These are phyloP conservation scores for Eucalyptus pauciflora DNA, from an alignment of 345 rosid species.

Conservation along the genomic window DNA sequence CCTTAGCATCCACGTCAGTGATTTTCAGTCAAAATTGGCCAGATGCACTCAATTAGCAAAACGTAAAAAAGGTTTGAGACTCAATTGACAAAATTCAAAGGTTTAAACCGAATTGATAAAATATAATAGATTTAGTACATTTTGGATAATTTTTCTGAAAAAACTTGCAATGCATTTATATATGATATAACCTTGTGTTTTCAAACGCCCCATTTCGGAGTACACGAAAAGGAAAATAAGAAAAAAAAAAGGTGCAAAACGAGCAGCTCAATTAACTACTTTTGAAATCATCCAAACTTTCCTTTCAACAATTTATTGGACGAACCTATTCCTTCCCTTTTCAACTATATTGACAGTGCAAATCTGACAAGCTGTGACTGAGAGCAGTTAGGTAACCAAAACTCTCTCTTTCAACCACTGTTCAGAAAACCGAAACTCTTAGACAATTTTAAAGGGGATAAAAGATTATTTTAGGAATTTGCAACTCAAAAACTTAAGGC, in stretches of 20 bases:
- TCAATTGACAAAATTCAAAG: too few species aligned
- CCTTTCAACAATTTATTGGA: not conserved
- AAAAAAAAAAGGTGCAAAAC: not conserved
- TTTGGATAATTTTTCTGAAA: too few species aligned
- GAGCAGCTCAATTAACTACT: not conserved
- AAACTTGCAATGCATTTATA: not conserved
- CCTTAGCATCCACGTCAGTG: accelerated
- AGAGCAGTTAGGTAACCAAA: not conserved
- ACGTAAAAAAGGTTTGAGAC: accelerated
- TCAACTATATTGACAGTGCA: not conserved
- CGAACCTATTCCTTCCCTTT: not conserved
- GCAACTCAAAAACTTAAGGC: not conserved
- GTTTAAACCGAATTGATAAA: too few species aligned
- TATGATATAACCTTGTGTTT: not conserved
- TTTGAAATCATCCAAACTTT: not conserved
- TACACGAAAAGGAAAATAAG: not conserved
- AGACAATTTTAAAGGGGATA: not conserved
- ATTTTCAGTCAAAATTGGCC: too few species aligned
- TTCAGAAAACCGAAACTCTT: not conserved
- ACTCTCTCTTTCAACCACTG: not conserved
- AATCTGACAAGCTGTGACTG: not conserved
- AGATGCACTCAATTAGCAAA: too few species aligned
- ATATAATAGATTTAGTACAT: too few species aligned
- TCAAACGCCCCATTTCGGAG: not conserved
- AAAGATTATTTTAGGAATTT: not conserved